phyloP scores from a whole-genome alignment of 2,329 filamentous ascomycete species.

The Thielaviopsis populi region DNA sequence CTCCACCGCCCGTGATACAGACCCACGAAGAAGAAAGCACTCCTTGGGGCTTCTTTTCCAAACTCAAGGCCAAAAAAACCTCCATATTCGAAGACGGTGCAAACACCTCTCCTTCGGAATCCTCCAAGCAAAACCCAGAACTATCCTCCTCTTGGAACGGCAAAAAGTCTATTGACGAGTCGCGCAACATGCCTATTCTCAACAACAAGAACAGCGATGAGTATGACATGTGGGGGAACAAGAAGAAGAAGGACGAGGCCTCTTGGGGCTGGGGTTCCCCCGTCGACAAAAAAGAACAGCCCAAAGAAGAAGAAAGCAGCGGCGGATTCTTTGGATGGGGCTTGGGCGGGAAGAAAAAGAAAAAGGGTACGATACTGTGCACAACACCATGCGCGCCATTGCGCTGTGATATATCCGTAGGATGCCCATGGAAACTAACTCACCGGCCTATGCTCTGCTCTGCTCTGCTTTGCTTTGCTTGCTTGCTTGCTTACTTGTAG shows the following conservation, averaged over 20 bases:
- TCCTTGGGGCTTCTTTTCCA: constrained; percentile 9
- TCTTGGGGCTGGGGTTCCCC: constrained; percentile 11
- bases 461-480: no score
- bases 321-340: constrained; percentile 10
- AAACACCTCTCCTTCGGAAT: constrained; percentile 12
- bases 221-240: neutral
- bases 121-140: constrained; percentile 7
- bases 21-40: constrained; percentile 6
- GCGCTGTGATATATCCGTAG: neutral
- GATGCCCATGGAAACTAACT: neutral
- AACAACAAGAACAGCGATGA: neutral
- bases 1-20: constrained; percentile 3
- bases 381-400: neutral
- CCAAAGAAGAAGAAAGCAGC: constrained; percentile 9
- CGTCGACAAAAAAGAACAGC: constrained; percentile 3
- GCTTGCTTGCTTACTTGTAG: constrained; percentile 7
- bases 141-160: constrained; percentile 12
- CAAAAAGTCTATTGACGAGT: constrained; percentile 10
- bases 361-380: constrained; percentile 7
- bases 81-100: constrained; percentile 8
- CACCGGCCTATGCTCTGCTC: neutral
- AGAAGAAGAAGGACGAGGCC: constrained; percentile 3
- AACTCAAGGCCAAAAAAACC: constrained; percentile 10
- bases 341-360: constrained; percentile 5
- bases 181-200: neutral